phyloP scores from a whole-genome alignment of 148 eudicot genomes.

The Vaccinium vitisidaea region DNA sequence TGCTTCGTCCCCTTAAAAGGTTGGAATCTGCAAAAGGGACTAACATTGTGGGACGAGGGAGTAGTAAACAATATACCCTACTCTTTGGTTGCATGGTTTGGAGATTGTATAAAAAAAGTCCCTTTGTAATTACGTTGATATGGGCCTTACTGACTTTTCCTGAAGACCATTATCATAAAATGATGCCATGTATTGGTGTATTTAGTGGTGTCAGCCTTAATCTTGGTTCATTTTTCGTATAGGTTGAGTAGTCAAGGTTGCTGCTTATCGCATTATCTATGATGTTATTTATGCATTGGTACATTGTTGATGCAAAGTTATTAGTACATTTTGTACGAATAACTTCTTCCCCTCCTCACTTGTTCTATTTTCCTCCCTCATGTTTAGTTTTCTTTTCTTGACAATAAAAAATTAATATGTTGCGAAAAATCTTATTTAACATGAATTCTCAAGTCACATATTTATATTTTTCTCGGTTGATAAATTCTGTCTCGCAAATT shows the following conservation, averaged over 20 bases:
- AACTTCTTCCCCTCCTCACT: not conserved
- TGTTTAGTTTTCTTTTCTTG: not conserved
- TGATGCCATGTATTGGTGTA: not conserved
- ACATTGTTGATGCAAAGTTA: not conserved
- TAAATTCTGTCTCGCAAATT: not conserved
- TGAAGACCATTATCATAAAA: not conserved
- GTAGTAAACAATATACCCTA: not conserved
- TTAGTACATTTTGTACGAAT: not conserved
- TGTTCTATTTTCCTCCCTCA: not conserved
- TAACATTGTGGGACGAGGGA: too few relatives aligned
- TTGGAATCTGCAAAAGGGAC: too few relatives aligned
- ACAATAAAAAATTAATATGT: not conserved
- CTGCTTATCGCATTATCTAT: not conserved
- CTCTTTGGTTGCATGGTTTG: not conserved
- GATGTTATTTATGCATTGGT: not conserved
- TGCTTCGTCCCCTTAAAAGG: too few relatives aligned
- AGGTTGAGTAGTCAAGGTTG: conserved; percentile 1
- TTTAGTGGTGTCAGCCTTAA: not conserved
- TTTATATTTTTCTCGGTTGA: not conserved
- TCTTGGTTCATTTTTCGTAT: not conserved
- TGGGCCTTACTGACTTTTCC: not conserved
- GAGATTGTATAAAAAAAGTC: not conserved
- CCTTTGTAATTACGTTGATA: not conserved
- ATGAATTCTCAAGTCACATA: not conserved
- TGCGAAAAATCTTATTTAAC: not conserved